These are phyloP conservation scores for Boletus rubropictus DNA, from an alignment of 768 basidiomycete species.

Conservation along the genomic window DNA sequence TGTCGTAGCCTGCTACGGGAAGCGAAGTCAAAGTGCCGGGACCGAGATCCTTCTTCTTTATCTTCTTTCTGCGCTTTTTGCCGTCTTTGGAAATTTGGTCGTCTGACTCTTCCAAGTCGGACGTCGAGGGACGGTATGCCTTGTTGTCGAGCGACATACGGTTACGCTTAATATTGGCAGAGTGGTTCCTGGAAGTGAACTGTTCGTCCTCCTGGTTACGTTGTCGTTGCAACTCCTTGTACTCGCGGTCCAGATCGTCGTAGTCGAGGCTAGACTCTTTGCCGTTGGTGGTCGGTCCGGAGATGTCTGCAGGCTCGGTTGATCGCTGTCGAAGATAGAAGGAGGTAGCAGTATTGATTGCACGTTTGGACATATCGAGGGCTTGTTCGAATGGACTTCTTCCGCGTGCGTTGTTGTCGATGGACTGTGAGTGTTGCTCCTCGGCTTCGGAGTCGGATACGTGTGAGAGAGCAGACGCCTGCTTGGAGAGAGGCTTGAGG, in stretches of 20 bases:
- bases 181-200: conserved; percentile 30
- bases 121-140: conserved; percentile 66
- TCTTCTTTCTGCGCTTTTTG: conserved; percentile 45
- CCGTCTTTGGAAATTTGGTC: conserved; percentile 53
- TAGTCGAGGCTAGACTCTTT: conserved; percentile 67
- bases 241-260: conserved; percentile 66
- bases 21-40: conserved; percentile 60
- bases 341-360: conserved; percentile 46
- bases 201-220: conserved; percentile 19
- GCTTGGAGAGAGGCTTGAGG: conserved; percentile 51
- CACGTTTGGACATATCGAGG: conserved; percentile 49
- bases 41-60: conserved; percentile 44
- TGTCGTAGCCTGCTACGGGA: conserved; percentile 63
- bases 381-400: conserved; percentile 67
- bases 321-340: conserved; percentile 64
- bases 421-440: conserved; percentile 30
- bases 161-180: conserved; percentile 41
- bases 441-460: conserved; percentile 71
- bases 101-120: conserved; percentile 62
- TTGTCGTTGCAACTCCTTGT: conserved; percentile 35
- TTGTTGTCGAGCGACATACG: conserved; percentile 76
- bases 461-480: conserved; percentile 41
- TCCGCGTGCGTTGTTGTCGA: conserved; percentile 41
- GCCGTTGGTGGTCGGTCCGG: conserved; percentile 36
- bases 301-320: conserved; percentile 44